phyloP scores from a whole-genome alignment of 768 basidiomycete genomes.

The Melanogaster broomeanus region DNA sequence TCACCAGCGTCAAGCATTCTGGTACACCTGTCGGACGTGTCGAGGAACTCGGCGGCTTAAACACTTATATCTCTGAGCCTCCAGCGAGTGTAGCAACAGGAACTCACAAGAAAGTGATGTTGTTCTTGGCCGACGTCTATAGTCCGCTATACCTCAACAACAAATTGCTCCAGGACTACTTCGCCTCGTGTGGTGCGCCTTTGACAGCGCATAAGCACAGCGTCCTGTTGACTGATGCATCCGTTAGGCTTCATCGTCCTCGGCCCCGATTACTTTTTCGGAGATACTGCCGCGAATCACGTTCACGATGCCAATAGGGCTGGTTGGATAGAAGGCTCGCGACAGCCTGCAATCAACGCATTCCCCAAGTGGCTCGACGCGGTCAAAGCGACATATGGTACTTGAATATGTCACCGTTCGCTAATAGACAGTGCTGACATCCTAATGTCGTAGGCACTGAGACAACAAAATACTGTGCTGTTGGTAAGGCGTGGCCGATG shows the following conservation, averaged over 20 bases:
- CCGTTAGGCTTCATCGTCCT: slow-evolving; percentile 54
- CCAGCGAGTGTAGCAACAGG: slow-evolving; percentile 16
- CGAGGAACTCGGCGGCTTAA: slow-evolving; percentile 45
- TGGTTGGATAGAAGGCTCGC: slow-evolving; percentile 40
- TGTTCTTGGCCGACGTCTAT: slow-evolving; percentile 59
- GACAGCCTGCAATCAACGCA: slow-evolving; percentile 35
- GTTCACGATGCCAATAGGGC: slow-evolving; percentile 29
- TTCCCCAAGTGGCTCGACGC: slow-evolving; percentile 53
- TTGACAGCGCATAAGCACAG: not conserved
- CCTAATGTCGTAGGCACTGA: slow-evolving; percentile 16
- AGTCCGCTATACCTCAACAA: slow-evolving; percentile 57
- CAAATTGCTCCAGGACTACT: slow-evolving; percentile 60
- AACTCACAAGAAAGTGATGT: slow-evolving; percentile 43
- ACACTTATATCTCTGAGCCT: slow-evolving; percentile 58
- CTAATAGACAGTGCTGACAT: not conserved
- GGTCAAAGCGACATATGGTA: slow-evolving; percentile 51
- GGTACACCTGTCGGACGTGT: slow-evolving; percentile 48
- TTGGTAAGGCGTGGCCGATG: slow-evolving; percentile 34
- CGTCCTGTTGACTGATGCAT: not conserved
- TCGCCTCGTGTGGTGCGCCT: slow-evolving; percentile 54
- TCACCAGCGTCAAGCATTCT: slow-evolving; percentile 49
- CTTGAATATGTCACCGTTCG: not conserved
- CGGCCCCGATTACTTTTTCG: slow-evolving; percentile 63
- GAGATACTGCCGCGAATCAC: slow-evolving; percentile 42
- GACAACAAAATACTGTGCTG: slow-evolving; percentile 42